Conservation (phyloP, 495 filamentous ascomycete genomes). For the Recurvomyces mirabilis region DNA sequence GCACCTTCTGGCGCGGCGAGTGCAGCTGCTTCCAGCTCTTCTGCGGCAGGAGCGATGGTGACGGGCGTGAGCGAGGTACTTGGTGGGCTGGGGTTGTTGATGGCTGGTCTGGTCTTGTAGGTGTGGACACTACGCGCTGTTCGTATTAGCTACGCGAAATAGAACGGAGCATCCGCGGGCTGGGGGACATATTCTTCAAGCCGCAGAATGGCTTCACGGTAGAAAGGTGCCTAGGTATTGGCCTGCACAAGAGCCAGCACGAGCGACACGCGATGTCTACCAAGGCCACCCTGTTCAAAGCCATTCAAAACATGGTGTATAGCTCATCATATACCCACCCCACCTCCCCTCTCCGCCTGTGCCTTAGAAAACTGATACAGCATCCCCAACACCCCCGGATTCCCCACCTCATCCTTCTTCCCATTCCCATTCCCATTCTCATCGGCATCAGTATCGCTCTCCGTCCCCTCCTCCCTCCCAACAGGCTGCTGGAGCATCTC, state of each 20-base stretch:
- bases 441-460: slow-evolving; percentile 36
- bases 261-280: too few relatives aligned
- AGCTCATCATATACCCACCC: slow-evolving; percentile 10
- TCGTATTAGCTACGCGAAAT: too few relatives aligned
- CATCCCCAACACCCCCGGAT: slow-evolving; percentile 67
- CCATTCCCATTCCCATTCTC: slow-evolving; percentile 35
- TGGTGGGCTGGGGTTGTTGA: slow-evolving; percentile 6
- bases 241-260: too few relatives aligned
- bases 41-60: slow-evolving; percentile 32
- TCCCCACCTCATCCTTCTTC: slow-evolving; percentile 24
- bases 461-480: slow-evolving; percentile 2
- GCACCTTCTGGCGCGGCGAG: slow-evolving; percentile 26
- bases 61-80: background rate
- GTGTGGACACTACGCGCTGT: too few relatives aligned
- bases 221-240: too few relatives aligned
- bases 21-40: slow-evolving; percentile 62
- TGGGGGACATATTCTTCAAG: too few relatives aligned
- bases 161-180: too few relatives aligned
- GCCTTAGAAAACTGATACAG: slow-evolving; percentile 85
- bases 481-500: background rate
- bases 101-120: slow-evolving; percentile 3
- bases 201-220: too few relatives aligned
- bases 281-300: too few relatives aligned
- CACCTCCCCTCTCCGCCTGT: slow-evolving; percentile 41
- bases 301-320: too few relatives aligned